Evolutionary conservation across 2,329 filamentous ascomycete genomes (phyloP).

Genomic region (Eurotiales sp.): DNA sequence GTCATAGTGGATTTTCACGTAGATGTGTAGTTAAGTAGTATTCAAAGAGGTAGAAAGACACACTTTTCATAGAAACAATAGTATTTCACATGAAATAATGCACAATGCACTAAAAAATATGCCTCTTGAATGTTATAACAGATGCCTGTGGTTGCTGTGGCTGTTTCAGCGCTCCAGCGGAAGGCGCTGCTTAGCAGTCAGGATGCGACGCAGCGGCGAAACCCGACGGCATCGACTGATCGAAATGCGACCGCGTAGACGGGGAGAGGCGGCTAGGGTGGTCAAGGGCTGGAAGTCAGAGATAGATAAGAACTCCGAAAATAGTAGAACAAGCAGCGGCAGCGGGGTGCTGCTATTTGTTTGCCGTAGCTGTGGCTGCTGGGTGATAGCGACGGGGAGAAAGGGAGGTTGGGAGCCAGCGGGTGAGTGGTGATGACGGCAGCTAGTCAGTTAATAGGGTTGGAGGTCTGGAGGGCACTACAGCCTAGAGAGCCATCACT

Average conservation of each 20-base stretch:
- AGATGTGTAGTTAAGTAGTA: slow-evolving; percentile 2
- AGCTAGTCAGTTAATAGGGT: background rate
- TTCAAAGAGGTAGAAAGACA: background rate
- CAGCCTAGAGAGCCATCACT: no score
- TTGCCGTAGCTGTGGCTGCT: no score
- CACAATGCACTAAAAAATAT: background rate
- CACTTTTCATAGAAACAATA: background rate
- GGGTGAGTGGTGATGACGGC: slow-evolving; percentile 7
- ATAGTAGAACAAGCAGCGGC: background rate
- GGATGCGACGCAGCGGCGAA: slow-evolving; percentile 3
- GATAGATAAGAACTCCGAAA: background rate
- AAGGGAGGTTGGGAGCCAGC: slow-evolving; percentile 10
- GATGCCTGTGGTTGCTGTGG: slow-evolving; percentile 5
- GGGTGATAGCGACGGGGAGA: slow-evolving; percentile 1
- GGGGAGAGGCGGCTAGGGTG: background rate
- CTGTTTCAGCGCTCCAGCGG: slow-evolving; percentile 10
- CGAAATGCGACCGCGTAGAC: background rate
- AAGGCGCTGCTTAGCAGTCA: slow-evolving; percentile 7
- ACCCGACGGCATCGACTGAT: background rate
- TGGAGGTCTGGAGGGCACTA: background rate
- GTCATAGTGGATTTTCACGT: no score
- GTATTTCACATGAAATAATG: background rate
- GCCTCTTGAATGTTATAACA: background rate
- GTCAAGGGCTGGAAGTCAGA: background rate
- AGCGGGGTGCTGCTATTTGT: no score